Conservation (phyloP, 2,329 filamentous ascomycete species). For the Penicillium aurantiogriseum region DNA sequence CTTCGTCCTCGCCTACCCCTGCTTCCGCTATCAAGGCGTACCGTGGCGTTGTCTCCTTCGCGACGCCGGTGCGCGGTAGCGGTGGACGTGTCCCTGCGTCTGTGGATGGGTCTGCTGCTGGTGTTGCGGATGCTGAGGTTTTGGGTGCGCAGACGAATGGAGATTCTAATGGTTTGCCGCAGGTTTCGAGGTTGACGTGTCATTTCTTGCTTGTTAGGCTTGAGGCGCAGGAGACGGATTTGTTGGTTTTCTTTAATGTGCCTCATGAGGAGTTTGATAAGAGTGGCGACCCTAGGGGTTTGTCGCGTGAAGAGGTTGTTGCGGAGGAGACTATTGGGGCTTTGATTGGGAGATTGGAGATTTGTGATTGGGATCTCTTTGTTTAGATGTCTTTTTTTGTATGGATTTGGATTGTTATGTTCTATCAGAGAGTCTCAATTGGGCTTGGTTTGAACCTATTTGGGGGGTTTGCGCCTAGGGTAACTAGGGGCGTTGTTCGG, state of each 20-base stretch:
- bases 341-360: constrained; percentile 71
- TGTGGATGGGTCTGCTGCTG: not conserved
- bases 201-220: constrained; percentile 76
- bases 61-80: constrained; percentile 13
- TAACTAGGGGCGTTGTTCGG: too few relatives aligned
- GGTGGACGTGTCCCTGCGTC: not conserved
- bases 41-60: constrained; percentile 31
- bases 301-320: constrained; percentile 63
- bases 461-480: too few relatives aligned
- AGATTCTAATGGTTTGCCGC: not conserved
- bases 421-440: too few relatives aligned
- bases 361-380: constrained; percentile 81
- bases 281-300: constrained; percentile 66
- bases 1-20: constrained; percentile 15
- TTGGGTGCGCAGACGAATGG: not conserved
- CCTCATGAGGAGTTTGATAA: constrained; percentile 75
- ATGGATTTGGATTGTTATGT: not conserved
- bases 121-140: not conserved
- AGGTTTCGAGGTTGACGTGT: constrained; percentile 58
- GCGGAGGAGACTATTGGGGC: constrained; percentile 34
- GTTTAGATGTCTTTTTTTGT: constrained; percentile 23
- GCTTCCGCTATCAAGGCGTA: constrained; percentile 21
- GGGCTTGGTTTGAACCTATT: too few relatives aligned
- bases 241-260: constrained; percentile 84
- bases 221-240: constrained; percentile 71